A percentile compares a stretch with the other conserved stretches of the same genome.
Conservation (phyloP, 2,329 filamentous ascomycete species). For the Penicillium frequentans region DNA sequence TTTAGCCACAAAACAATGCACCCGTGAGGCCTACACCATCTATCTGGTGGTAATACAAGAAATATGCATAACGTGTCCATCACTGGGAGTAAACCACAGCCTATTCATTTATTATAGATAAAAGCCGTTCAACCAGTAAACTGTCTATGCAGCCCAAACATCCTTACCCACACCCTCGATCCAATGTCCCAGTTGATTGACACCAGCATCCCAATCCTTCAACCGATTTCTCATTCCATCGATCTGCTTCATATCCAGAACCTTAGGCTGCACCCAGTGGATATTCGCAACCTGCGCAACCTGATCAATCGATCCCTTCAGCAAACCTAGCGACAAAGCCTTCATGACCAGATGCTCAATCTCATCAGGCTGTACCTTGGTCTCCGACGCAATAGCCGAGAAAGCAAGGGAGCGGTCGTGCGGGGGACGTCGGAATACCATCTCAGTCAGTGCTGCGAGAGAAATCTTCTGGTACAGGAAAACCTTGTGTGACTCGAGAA, state of each 20-base stretch:
- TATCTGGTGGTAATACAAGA: not conserved
- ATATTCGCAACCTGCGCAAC: conserved; percentile 92
- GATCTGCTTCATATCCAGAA: conserved; percentile 93
- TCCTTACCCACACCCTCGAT: conserved; percentile 92
- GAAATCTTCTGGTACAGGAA: conserved; percentile 98
- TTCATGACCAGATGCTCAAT: conserved; percentile 99
- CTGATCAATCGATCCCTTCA: conserved; percentile 93
- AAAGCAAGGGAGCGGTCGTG: conserved; percentile 96
- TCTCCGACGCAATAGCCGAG: conserved; percentile 81
- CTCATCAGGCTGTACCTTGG: conserved; percentile 84
- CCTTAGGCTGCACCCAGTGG: conserved; percentile 98
- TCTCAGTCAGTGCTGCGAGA: conserved; percentile 90
- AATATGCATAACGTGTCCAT: not conserved
- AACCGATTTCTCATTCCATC: conserved; percentile 84
- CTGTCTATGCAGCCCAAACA: conserved; percentile 79
- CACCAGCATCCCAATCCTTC: conserved; percentile 92
- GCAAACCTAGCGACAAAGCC: conserved; percentile 86
- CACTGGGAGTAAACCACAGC: conserved; percentile 1
- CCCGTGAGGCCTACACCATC: not conserved
- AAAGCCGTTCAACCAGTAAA: conserved; percentile 7
- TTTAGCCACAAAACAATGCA: not conserved
- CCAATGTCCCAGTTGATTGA: conserved; percentile 95
- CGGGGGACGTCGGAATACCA: conserved; percentile 91
- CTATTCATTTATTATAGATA: conserved; percentile 27
- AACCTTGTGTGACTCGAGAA: conserved; percentile 74